phyloP scores from a whole-genome alignment of 106 monocot genomes.

The Iris macrosiphon region DNA sequence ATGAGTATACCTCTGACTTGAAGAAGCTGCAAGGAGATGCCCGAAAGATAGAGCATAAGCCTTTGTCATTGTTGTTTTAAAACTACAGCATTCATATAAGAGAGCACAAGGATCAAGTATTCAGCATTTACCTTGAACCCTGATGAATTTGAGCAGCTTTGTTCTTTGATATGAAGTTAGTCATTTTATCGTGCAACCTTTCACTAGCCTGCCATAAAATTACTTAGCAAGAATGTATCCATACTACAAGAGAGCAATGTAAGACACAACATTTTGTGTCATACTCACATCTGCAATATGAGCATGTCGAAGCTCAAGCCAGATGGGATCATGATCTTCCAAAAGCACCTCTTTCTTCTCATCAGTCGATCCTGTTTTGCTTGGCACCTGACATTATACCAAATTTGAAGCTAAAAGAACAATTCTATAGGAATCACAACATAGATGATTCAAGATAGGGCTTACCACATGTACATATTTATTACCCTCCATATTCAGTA shows the following conservation, averaged over 20 bases:
- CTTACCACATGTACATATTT: constrained; percentile 90
- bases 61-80: no score
- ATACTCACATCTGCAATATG: constrained; percentile 90
- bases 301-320: constrained; percentile 95
- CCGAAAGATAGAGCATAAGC: no score
- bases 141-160: constrained; percentile 96
- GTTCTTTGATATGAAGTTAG: constrained; percentile 84
- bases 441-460: neutral
- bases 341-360: constrained; percentile 98
- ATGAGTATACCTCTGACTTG: no score
- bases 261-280: constrained; percentile 2
- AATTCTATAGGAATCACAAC: constrained; percentile 1
- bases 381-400: constrained; percentile 41
- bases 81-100: neutral
- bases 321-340: constrained; percentile 98
- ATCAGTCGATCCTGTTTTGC: constrained; percentile 54
- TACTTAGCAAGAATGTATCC: constrained; percentile 1
- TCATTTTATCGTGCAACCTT: constrained; percentile 96
- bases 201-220: constrained; percentile 72
- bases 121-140: constrained; percentile 42
- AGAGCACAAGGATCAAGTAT: neutral
- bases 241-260: constrained; percentile 4
- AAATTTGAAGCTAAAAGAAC: constrained; percentile 3
- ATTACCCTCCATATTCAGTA: constrained; percentile 92
- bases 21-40: no score